Base-by-base conservation (phyloP, 805 yeast species). In the Isabelozyma rhagii region DNA sequence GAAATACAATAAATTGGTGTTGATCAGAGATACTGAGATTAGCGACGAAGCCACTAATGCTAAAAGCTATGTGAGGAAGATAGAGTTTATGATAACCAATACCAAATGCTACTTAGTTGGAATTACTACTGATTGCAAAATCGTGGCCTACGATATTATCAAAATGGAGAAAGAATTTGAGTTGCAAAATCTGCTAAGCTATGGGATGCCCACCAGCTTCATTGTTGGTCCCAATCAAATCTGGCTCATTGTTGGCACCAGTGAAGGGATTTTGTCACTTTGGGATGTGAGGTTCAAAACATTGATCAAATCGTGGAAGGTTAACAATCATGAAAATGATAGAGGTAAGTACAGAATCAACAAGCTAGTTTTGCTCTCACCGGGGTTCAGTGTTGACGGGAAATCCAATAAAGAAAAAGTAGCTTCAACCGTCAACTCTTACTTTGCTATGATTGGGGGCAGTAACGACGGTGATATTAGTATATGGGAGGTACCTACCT, bases 261-360 rank as follows among this genome's bases (percentile, higher is more conserved):
- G 80, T 0, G 79, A 78, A 39, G 97, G 97, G 1, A 69, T 85
- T 0, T 61, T 94, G 29, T 84, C 83, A 54, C 66, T 93, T 13
- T 91, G 97, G 96, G 97, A 91, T 63, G 55, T 88, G 36, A 71
- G 96, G 47, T 89, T 90, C 62, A 75, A 75, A 36, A 51, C 86
- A 0, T 69, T 79, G 41, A 69, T 89, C 36, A 83, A 79, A 52
- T 72, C 85, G 1, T 87, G 90, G 83, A 77, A 78, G 8, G 75
- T 89, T 43, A 78, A 75, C 40, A 69, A 72, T 11, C 27, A 41
- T n/a, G 41, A 38, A 4, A 50, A 47, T 18, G 17, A 49, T 11
- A 40, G 43, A 28, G 27, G 31, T 5, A 25, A 45, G 5, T 66
- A 61, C 18, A 80, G 85, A 0, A 82, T 90, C 8, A 68, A 71